Percentiles rank a stretch among this genome's conserved stretches.
phyloP scores from a whole-genome alignment of 148 eudicot genomes.

The Rhododendron kiyosumense region DNA sequence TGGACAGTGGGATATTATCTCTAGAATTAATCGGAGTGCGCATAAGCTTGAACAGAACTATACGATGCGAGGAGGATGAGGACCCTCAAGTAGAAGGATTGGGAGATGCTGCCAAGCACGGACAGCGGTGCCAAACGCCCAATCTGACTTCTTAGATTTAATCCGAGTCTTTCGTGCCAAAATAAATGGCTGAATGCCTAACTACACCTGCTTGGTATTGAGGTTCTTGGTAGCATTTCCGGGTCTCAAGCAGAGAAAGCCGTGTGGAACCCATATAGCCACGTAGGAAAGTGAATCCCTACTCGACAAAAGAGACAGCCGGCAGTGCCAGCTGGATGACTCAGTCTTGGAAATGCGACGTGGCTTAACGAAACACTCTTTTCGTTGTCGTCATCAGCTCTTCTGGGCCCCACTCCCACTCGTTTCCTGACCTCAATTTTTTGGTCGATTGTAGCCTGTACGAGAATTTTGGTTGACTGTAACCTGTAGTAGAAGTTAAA shows the following conservation, averaged over 20 bases:
- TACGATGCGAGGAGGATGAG: background rate
- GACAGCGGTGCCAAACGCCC: no score
- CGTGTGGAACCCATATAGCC: background rate
- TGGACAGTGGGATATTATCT: no score
- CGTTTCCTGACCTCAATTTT: background rate
- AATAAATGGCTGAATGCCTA: accelerated
- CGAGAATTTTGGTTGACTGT: background rate
- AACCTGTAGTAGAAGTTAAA: no score
- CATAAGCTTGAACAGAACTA: no score
- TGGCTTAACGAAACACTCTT: background rate
- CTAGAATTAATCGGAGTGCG: no score
- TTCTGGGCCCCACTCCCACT: background rate
- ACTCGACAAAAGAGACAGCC: slow-evolving; percentile 3
- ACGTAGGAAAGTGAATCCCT: slow-evolving; percentile 1
- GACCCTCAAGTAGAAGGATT: background rate
- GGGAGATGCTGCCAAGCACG: no score
- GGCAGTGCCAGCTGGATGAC: slow-evolving; percentile 8
- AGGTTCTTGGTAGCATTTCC: no score
- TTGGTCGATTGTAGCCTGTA: background rate
- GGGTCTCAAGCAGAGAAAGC: background rate
- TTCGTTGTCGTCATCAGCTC: background rate
- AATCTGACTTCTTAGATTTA: no score
- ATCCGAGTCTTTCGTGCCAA: no score
- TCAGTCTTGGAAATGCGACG: background rate
- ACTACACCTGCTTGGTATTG: no score